phyloP scores from a whole-genome alignment of 2,329 filamentous ascomycete genomes.

The Periconia sp. region DNA sequence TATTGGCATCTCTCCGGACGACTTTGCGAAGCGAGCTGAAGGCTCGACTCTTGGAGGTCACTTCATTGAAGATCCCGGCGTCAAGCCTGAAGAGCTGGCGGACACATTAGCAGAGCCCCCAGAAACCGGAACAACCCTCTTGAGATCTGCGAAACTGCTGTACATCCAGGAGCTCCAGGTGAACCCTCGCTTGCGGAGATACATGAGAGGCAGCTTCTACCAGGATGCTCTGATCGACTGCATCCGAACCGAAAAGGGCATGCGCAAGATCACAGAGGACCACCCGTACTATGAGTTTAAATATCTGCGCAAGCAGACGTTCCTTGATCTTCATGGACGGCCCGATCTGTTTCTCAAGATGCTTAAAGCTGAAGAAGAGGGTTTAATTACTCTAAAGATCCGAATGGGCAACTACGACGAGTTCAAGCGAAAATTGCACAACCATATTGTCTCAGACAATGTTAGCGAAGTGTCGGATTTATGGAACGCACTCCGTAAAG shows the following conservation, averaged over 20 bases:
- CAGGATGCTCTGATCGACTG: constrained; percentile 84
- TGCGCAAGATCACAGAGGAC: constrained; percentile 91
- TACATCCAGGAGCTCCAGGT: constrained; percentile 89
- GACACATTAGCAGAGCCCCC: constrained; percentile 65
- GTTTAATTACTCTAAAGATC: constrained; percentile 84
- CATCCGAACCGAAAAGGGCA: constrained; percentile 88
- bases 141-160: constrained; percentile 82
- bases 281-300: constrained; percentile 98
- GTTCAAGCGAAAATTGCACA: constrained; percentile 77
- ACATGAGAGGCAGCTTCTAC: constrained; percentile 84
- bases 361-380: constrained; percentile 95
- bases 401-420: constrained; percentile 76
- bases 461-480: constrained; percentile 93
- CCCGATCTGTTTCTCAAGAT: constrained; percentile 95
- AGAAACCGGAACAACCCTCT: constrained; percentile 73
- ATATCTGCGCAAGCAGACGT: constrained; percentile 88
- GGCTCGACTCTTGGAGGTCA: constrained; percentile 71
- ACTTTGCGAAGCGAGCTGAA: constrained; percentile 84
- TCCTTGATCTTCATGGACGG: constrained; percentile 77
- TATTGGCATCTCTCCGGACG: constrained; percentile 88
- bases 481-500: constrained; percentile 88
- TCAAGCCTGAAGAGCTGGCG: constrained; percentile 83
- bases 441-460: constrained; percentile 91
- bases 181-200: constrained; percentile 87
- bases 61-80: constrained; percentile 78